Conservation (phyloP, 495 filamentous ascomycete genomes). For the Cudoniella acicularis region DNA sequence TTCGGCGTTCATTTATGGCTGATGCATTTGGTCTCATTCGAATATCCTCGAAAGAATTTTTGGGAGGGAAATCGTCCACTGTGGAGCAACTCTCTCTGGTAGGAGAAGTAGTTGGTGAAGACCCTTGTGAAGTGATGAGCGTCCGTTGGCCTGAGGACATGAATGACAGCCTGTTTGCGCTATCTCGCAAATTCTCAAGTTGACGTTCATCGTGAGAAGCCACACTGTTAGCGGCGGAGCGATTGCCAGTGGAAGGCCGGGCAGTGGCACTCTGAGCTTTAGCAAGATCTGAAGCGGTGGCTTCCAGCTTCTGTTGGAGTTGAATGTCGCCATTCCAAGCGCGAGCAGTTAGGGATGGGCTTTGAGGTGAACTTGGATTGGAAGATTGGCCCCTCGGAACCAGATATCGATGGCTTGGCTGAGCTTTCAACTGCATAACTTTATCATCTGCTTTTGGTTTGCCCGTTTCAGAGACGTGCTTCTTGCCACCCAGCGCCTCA, state of each 20-base stretch:
- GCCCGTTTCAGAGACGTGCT: constrained; percentile 56
- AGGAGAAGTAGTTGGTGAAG: constrained; percentile 49
- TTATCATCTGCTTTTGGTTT: constrained; percentile 35
- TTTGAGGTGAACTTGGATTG: constrained; percentile 33
- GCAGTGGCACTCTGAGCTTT: constrained; percentile 14
- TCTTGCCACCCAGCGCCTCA: constrained; percentile 64
- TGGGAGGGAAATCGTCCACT: constrained; percentile 29
- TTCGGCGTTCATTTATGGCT: constrained; percentile 47
- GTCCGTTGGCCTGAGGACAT: constrained; percentile 57
- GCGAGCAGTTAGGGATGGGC: constrained; percentile 24
- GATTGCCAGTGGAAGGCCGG: constrained; percentile 22
- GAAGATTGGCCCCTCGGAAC: constrained; percentile 43
- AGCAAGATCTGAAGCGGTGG: constrained; percentile 12
- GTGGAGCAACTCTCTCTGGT: constrained; percentile 41
- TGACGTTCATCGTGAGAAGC: constrained; percentile 47
- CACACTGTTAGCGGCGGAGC: constrained; percentile 42
- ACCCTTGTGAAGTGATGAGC: constrained; percentile 48
- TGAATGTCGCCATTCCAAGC: constrained; percentile 15
- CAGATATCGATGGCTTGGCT: constrained; percentile 46
- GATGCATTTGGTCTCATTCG: constrained; percentile 46
- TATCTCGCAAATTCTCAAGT: constrained; percentile 44
- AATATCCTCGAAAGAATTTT: constrained; percentile 31
- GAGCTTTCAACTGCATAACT: constrained; percentile 37
- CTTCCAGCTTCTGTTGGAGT: constrained; percentile 19
- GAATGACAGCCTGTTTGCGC: constrained; percentile 56